phyloP scores from a whole-genome alignment of 2,329 filamentous ascomycete genomes.

The Bimuria novae-zelandiae region DNA sequence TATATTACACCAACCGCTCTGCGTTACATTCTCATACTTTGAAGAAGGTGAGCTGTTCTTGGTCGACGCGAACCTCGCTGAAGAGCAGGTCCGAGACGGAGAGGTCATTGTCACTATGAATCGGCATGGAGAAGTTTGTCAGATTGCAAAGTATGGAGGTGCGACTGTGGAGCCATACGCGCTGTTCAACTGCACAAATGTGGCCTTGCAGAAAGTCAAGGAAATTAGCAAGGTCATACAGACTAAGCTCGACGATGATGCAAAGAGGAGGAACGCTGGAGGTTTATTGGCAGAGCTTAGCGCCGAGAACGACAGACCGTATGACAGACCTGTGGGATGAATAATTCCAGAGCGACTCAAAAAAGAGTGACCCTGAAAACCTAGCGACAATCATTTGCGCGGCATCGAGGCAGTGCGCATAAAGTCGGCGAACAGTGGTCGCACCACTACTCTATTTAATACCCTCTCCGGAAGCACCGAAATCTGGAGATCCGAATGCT shows the following conservation, averaged over 20 bases:
- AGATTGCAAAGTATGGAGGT: slow-evolving; percentile 89
- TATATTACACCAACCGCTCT: slow-evolving; percentile 90
- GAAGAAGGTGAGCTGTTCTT: slow-evolving; percentile 72
- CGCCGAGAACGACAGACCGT: slow-evolving; percentile 75
- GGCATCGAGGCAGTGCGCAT: not conserved
- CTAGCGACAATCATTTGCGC: slow-evolving; percentile 1
- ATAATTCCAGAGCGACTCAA: not conserved
- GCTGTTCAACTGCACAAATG: slow-evolving; percentile 74
- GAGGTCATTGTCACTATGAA: slow-evolving; percentile 85
- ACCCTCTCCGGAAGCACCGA: slow-evolving; percentile 2
- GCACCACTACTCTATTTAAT: slow-evolving; percentile 1
- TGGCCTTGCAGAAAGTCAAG: slow-evolving; percentile 79
- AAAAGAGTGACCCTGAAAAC: not conserved
- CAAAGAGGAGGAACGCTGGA: slow-evolving; percentile 75
- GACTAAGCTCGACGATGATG: slow-evolving; percentile 74
- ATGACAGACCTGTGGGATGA: slow-evolving; percentile 44
- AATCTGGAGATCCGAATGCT: slow-evolving; percentile 4
- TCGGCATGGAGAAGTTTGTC: slow-evolving; percentile 85
- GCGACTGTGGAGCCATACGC: slow-evolving; percentile 77
- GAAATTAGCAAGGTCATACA: slow-evolving; percentile 77
- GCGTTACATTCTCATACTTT: slow-evolving; percentile 87
- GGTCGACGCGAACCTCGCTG: slow-evolving; percentile 72
- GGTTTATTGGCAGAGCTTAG: slow-evolving; percentile 80
- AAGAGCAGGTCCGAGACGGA: slow-evolving; percentile 76
- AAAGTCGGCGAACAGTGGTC: not conserved